phyloP scores from a whole-genome alignment of 2,329 filamentous ascomycete genomes.

The Xylaria sp. region DNA sequence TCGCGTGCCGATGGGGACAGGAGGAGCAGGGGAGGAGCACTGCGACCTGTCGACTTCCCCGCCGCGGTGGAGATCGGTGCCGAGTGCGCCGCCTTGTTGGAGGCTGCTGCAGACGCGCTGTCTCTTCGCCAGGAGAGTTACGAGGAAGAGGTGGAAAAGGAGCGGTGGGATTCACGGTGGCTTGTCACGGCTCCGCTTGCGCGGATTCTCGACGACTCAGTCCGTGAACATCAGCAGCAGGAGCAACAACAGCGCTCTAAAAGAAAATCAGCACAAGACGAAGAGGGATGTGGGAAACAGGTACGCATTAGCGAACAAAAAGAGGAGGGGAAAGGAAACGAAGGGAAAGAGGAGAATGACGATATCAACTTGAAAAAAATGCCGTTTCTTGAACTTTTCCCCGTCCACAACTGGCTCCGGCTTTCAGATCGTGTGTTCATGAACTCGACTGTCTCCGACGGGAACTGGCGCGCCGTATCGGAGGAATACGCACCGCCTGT shows the following conservation, averaged over 20 bases:
- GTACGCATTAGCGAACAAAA: not conserved
- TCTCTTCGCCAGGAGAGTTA: conserved; percentile 71
- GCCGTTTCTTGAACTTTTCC: conserved; percentile 67
- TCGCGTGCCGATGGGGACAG: conserved; percentile 50
- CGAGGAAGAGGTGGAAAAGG: conserved; percentile 69
- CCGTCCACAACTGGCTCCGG: conserved; percentile 68
- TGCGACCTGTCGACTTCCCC: conserved; percentile 69
- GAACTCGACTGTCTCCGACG: conserved; percentile 71
- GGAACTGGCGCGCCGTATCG: conserved; percentile 74
- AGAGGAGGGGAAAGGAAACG: not conserved
- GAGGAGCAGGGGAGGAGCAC: conserved; percentile 39
- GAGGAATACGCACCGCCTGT: conserved; percentile 68
- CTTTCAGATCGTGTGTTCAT: conserved; percentile 78
- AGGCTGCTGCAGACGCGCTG: conserved; percentile 74
- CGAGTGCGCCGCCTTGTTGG: conserved; percentile 73
- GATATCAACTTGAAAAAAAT: conserved; percentile 45
- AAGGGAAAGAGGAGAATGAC: not conserved
- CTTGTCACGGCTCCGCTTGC: conserved; percentile 64
- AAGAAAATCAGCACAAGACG: not conserved
- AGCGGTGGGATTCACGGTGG: conserved; percentile 73
- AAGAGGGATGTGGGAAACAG: not conserved
- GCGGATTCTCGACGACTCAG: conserved; percentile 40
- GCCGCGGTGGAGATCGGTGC: conserved; percentile 78
- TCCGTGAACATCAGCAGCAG: conserved; percentile 34
- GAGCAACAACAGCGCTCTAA: not conserved